Evolutionary conservation across 306 rosid genomes (phyloP).

Genomic region (Phaseolus lunatus): DNA sequence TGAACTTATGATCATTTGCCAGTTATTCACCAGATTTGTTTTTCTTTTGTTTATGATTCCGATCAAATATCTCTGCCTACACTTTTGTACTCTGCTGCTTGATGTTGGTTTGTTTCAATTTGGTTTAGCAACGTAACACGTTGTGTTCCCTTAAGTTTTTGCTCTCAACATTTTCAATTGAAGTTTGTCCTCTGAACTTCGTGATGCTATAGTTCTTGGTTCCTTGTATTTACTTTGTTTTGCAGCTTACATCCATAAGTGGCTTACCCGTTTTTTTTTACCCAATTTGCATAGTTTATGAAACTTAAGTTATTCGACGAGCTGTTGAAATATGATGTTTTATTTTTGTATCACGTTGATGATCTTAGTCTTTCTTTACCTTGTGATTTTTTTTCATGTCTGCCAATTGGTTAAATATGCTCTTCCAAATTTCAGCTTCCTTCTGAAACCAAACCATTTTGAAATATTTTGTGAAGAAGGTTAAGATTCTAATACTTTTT

Average conservation of each 20-base stretch:
- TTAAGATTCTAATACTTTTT: constrained; percentile 21
- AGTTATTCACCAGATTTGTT: constrained; percentile 30
- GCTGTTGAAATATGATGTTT: neutral
- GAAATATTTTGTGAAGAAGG: neutral
- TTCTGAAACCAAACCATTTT: constrained; percentile 3
- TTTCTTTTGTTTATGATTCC: constrained; percentile 15
- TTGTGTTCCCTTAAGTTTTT: constrained; percentile 17
- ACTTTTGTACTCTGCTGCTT: constrained; percentile 5
- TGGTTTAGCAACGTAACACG: constrained; percentile 11
- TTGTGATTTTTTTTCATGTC: neutral
- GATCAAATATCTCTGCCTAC: neutral
- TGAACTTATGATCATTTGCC: neutral
- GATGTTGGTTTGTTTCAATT: constrained; percentile 18
- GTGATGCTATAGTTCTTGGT: constrained; percentile 26
- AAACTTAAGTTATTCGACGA: neutral
- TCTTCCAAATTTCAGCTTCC: neutral
- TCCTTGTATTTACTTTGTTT: constrained; percentile 7
- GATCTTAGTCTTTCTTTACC: neutral
- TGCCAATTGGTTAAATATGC: neutral
- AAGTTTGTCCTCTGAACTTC: constrained; percentile 23
- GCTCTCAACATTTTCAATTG: neutral
- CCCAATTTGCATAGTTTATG: neutral
- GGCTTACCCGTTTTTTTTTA: neutral
- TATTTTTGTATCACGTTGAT: constrained; percentile 2
- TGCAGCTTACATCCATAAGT: constrained; percentile 28